phyloP scores from a whole-genome alignment of 768 basidiomycete genomes.

The Boletus subparvulus region DNA sequence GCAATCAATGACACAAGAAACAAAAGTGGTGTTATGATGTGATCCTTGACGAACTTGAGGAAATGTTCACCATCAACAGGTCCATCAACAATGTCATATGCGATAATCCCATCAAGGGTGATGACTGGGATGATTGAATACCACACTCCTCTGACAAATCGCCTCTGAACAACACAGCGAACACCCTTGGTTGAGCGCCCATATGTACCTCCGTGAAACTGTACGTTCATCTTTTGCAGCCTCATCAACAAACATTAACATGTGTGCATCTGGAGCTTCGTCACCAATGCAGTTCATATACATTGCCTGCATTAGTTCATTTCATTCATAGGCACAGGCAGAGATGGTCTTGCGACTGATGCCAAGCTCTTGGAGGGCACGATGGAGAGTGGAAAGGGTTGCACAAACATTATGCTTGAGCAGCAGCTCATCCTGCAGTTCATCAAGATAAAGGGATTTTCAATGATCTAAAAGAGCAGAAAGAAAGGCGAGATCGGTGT shows the following conservation, averaged over 20 bases:
- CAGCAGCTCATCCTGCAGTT: background rate
- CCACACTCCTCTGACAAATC: too few species aligned
- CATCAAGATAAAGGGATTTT: background rate
- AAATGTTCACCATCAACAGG: too few species aligned
- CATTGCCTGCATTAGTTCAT: background rate
- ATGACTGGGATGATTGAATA: too few species aligned
- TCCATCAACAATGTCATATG: too few species aligned
- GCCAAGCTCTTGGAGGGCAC: background rate
- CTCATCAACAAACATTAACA: too few species aligned
- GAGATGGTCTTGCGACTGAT: background rate
- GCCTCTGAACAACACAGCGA: too few species aligned
- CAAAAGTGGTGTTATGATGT: background rate
- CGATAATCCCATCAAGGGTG: too few species aligned
- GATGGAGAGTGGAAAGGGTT: background rate
- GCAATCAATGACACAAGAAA: too few species aligned
- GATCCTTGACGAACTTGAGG: constrained; percentile 3
- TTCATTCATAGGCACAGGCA: constrained; percentile 5
- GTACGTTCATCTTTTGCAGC: too few species aligned
- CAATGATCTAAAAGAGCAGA: background rate
- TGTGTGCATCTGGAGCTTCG: too few species aligned
- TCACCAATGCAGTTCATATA: background rate
- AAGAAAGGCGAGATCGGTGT: background rate
- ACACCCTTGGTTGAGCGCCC: too few species aligned
- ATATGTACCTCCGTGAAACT: too few species aligned
- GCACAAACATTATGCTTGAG: background rate